Base-by-base conservation (phyloP, 2,329 filamentous ascomycete genomes). In the Trichophyton benhamiae region DNA sequence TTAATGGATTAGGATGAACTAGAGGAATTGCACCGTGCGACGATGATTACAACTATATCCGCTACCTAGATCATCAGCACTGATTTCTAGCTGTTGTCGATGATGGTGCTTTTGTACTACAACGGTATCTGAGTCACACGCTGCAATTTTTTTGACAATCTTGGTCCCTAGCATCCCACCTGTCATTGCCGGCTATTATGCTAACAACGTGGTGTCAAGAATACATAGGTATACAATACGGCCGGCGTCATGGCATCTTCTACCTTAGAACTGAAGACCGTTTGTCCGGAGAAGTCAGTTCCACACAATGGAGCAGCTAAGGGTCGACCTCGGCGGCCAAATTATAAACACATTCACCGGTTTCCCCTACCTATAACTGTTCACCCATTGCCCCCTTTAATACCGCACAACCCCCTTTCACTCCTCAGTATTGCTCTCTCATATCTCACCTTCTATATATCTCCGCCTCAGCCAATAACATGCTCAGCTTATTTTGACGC, bases 401-500 rank as follows among this genome's bases (percentile, higher is more conserved):
- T 96, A 67, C 92, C 92, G 60, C 90, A 88, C 75, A 96, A 97
- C 72, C 94, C 94, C 49, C 74, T 97, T 52, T 97, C 92, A 42
- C 77, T 96, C 42, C 78, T 96, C 65, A 87, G 91, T 68, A 81
- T 96, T 66, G 82, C 85, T 46, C 88, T 88, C 69, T 83, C 86
- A 62, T 92, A 91, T 81, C 72, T 92, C 62, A 84, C 82, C 55
- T 89, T 94, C 69, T 76, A 87, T 5, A 73, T 95, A 55, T 79
- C 77, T 49, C 83, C 83, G 2, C 83, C 87, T 0, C 79, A 84
- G 3, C 78, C 82, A 9, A 76, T 82, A 42, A 76, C 85, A 48
- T 87, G 94, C 71, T 77, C 82, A 57, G 92, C 87, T 58, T 82
- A 87, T 66, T 96, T 92, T 80, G 92, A 90, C n/a, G 75, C 83